Evolutionary conservation across 2,329 filamentous ascomycete species (phyloP), one percentile per base, ranked within the genome.

Genomic region (Delphinella strobiligena): DNA sequence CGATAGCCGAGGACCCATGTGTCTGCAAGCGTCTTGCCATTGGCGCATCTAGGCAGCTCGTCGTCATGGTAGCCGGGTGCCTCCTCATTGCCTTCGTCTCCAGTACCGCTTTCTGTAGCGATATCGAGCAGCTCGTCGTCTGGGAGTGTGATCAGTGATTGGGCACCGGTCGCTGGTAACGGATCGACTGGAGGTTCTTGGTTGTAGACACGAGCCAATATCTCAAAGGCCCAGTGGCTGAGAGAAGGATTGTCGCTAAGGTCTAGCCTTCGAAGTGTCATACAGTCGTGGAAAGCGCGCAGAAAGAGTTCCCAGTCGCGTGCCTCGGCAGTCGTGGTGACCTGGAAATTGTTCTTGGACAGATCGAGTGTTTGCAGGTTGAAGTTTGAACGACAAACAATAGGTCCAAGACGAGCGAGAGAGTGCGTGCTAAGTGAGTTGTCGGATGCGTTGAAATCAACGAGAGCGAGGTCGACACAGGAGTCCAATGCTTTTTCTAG

Each of bases 331-430:
- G 54, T 47, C 8, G 48, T 59, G 4, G 42, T 45, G 17, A 71
- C 56, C 9, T 45, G 49, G 43, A 72, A 63, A 1, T 55, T 44
- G 47, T 72, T 72, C 16, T 58, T 46, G 7, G 67, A 63, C 5
- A 72, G 48, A 44, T 69, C 63, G 15, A 72, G 51, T 18, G 65
- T 63, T 43, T 60, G 60, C 12, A 72, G 49, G 30, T 68, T 63
- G n/a, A 56, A 55, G n/a, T 49, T 43, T 5, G 61, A 60, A n/a
- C 63, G 50, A 10, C 51, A 46, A 34, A 72, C 56, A 24, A 68
- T 54, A 15, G 54, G 50, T 2, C 61, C 60, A 3, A 72, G 55
- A 32, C 55, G 55, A 7, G 49, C 51, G 14, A 72, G 56, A 3
- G 63, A 60, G 5, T 46, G 42, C 4, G 60, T 54, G 0, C 64